phyloP scores from a whole-genome alignment of 2,329 filamentous ascomycete species.

The Tetracladium maxilliforme region DNA sequence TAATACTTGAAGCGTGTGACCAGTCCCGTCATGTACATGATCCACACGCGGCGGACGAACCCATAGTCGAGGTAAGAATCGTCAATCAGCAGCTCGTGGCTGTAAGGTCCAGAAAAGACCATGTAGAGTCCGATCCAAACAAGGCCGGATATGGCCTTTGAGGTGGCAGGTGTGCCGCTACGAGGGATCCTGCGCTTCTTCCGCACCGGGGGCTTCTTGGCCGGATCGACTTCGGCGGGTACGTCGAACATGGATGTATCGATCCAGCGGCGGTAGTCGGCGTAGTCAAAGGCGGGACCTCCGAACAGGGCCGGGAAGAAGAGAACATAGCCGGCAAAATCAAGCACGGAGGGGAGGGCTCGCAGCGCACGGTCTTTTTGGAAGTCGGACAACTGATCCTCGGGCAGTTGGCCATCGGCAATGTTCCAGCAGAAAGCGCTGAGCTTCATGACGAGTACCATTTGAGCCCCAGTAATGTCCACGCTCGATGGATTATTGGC shows the following conservation, averaged over 20 bases:
- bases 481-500: slow-evolving; percentile 48
- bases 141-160: slow-evolving; percentile 61
- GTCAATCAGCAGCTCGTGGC: slow-evolving; percentile 45
- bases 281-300: slow-evolving; percentile 88
- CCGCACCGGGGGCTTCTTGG: slow-evolving; percentile 71
- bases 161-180: slow-evolving; percentile 70
- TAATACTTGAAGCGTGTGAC: slow-evolving; percentile 87
- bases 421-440: slow-evolving; percentile 97
- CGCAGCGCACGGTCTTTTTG: slow-evolving; percentile 72
- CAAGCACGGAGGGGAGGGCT: slow-evolving; percentile 59
- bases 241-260: slow-evolving; percentile 91
- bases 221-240: slow-evolving; percentile 64
- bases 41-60: slow-evolving; percentile 60
- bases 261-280: slow-evolving; percentile 84
- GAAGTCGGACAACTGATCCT: slow-evolving; percentile 66
- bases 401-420: slow-evolving; percentile 73
- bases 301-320: slow-evolving; percentile 89
- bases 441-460: slow-evolving; percentile 97
- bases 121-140: slow-evolving; percentile 71
- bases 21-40: slow-evolving; percentile 72
- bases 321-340: slow-evolving; percentile 81
- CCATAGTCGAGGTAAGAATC: slow-evolving; percentile 51
- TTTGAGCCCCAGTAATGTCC: slow-evolving; percentile 91
- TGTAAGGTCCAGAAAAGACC: slow-evolving; percentile 54
- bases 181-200: slow-evolving; percentile 88